Base-by-base conservation (phyloP, 345 rosid genomes). In the Acer yangbiense region DNA sequence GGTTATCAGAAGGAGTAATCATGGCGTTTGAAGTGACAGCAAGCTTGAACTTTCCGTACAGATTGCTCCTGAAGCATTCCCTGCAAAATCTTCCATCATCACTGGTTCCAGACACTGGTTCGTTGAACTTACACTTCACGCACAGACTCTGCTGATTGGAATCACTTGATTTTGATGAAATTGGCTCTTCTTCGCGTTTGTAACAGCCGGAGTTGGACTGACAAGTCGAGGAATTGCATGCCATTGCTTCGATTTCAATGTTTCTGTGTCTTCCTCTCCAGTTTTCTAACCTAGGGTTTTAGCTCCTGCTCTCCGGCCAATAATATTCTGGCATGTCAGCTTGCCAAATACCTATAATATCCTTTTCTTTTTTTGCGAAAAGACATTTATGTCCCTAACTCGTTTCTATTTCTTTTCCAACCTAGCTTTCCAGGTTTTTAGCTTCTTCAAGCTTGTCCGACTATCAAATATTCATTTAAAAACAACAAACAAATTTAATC, bases 1-100 rank as follows among this genome's bases (percentile, higher is more conserved):
- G 93, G 7, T 94, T 88, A 79, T 94, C 99, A 7, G 93, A 83
- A 82, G 99, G 97, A 60, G 94, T 88, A 71, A 94, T 94, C 97
- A 92, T 87, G 75, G 98, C 92, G 68, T 92, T 88, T 18, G 93
- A 91, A 77, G 92, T 85, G 63, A 96, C 94, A 55, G 97, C 89
- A 23, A 87, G 93, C 79, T 94, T 87, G 83, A 96, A 96, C 87
- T 96, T 96, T 50, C 90, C 98, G 61, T 72, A 92, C 23, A 96
- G 86, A 64, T 94, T 96, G 78, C 78, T 85, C 74, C 91, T 85
- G 76, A 91, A 92, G 88, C 98, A 96, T 4, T 91, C 97, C 3
- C 80, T 71, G 43, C 99, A 95, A 83, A 90, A 89, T 57, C 71
- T 86, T 11, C 84, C 86, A 16, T 82, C 90, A 1, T 91, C 90